Base-by-base conservation (phyloP, 2,329 filamentous ascomycete genomes). In the Epichloe hybrida region DNA sequence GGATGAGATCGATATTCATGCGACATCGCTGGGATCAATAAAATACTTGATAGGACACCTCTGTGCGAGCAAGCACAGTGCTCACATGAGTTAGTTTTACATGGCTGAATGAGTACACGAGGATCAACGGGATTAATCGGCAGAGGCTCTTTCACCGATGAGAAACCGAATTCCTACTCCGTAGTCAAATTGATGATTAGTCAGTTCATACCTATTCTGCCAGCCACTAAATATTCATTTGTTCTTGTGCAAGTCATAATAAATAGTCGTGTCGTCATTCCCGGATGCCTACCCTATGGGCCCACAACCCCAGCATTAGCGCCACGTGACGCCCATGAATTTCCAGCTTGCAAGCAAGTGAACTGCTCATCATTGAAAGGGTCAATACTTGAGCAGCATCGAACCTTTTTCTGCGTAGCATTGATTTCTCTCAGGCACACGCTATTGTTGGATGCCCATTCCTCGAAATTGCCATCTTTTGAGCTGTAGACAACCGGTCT, bases 1-100 rank as follows among this genome's bases (percentile, higher is more conserved):
- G 71, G 50, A 66, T 74, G 21, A 68, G 76, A 50, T 70, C 68
- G 7, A 69, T 80, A 36, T 51, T 65, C 20, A 51, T 61, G 37
- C 48, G 42, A 13, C 45, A 50, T 35, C 13, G 9, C 44, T 46
- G 47, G 43, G 15, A 46, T 36, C 21, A 6, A 12, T 44, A 31
- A 2, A 38, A 11, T 3, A 15, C 12, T 46, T 46, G 3, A 37
- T 20, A 12, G 17, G 13, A 13, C 23, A 7, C 9, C 38, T n/a
- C 3, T 12, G 8, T 42, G 20, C 6, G 40, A 23, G 40, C 40
- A 20, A 23, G 20, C 11, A 31, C 31, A 31, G 31, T 31, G 9
- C 31, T 31, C 31, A 11, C 31, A 31, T 31, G 31, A 31, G 31
- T 31, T 31, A 11, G 27, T 11, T 9, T 4, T 31, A 31, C 27